These are phyloP conservation scores for Eucalyptus urophylla DNA, from an alignment of 345 rosid species.

Conservation along the genomic window DNA sequence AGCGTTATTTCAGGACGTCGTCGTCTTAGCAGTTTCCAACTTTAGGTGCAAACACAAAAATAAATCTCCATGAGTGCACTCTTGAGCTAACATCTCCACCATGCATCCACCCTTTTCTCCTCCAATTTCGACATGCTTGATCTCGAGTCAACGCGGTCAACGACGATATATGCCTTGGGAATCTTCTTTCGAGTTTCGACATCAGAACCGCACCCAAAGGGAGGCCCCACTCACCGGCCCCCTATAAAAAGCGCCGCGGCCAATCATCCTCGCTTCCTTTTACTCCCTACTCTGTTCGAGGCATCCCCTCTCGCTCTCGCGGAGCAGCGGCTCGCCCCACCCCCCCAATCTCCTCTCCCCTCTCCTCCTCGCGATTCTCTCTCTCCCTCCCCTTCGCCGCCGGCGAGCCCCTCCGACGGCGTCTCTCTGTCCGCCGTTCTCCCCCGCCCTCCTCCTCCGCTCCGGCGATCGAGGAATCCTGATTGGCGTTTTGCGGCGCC, in stretches of 20 bases:
- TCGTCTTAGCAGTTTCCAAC: background rate
- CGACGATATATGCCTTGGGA: background rate
- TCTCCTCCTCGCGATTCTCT: background rate
- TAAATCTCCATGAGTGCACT: background rate
- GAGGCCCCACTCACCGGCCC: background rate
- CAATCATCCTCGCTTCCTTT: background rate
- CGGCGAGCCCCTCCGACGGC: constrained; percentile 11
- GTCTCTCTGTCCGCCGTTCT: background rate
- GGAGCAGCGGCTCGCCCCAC: background rate
- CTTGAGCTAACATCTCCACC: background rate
- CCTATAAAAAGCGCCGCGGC: background rate
- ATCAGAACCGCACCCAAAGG: background rate
- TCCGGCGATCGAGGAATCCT: background rate
- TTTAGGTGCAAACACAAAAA: background rate
- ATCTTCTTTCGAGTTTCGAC: background rate
- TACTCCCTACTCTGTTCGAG: background rate
- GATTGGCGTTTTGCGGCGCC: background rate
- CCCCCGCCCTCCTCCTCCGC: background rate
- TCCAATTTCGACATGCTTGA: background rate
- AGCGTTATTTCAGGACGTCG: background rate
- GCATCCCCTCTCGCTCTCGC: background rate
- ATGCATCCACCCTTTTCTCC: background rate
- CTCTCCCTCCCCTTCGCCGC: background rate
- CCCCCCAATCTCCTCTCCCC: background rate
- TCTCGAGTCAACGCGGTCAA: background rate